Conservation (phyloP, 352 stramenopile genomes). For the Phytophthora pistaciae region DNA sequence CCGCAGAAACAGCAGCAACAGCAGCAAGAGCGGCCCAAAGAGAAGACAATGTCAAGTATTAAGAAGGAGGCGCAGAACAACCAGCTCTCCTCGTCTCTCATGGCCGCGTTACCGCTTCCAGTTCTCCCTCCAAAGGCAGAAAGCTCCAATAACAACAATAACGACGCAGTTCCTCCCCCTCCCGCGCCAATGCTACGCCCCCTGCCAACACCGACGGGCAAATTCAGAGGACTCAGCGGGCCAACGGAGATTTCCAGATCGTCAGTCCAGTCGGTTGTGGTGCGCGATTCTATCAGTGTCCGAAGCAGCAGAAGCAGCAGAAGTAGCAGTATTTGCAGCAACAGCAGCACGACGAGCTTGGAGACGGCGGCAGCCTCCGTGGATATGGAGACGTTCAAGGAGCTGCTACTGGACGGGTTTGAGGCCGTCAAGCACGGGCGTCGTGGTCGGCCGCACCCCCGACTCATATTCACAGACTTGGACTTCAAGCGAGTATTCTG, state of each 20-base stretch:
- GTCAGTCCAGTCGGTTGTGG: conserved; percentile 9
- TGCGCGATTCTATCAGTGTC: conserved; percentile 19
- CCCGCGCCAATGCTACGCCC: conserved; percentile 28
- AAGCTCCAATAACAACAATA: neutral
- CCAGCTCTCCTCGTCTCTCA: conserved; percentile 27
- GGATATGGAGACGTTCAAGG: conserved; percentile 68
- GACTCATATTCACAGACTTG: conserved; percentile 77
- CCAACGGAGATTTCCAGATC: conserved; percentile 8
- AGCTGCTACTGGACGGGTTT: conserved; percentile 75
- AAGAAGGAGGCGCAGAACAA: conserved; percentile 8
- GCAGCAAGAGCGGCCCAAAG: neutral
- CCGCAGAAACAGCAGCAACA: conserved; percentile 14
- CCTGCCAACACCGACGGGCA: conserved; percentile 20
- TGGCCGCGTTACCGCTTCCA: conserved; percentile 29
- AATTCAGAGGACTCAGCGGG: conserved; percentile 13
- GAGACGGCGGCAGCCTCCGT: conserved; percentile 36
- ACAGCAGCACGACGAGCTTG: conserved; percentile 28
- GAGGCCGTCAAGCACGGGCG: conserved; percentile 81
- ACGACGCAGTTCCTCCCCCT: conserved; percentile 18
- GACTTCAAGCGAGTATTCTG: conserved; percentile 85
- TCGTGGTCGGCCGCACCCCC: conserved; percentile 67
- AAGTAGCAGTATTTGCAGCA: conserved; percentile 29
- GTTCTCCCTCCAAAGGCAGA: conserved; percentile 2
- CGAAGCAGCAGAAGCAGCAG: conserved; percentile 38
- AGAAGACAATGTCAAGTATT: neutral